Conservation (phyloP, 2,329 filamentous ascomycete genomes). For the Elsinoe fawcettii region DNA sequence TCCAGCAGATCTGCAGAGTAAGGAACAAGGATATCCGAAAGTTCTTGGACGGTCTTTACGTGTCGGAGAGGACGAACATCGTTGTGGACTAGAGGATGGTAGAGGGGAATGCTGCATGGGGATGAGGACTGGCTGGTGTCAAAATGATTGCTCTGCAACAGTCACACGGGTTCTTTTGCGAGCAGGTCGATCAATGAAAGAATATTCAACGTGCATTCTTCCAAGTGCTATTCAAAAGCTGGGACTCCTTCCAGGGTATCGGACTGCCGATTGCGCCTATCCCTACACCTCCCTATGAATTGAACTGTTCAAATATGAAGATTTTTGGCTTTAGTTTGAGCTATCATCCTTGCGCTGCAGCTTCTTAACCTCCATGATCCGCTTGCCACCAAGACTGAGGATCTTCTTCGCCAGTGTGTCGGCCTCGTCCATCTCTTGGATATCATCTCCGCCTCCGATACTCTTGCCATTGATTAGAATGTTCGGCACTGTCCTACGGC, state of each 20-base stretch:
- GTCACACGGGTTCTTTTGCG: constrained; percentile 10
- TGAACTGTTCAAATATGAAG: not conserved
- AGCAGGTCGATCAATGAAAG: constrained; percentile 12
- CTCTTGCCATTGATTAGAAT: constrained; percentile 79
- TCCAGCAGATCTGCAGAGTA: constrained; percentile 99
- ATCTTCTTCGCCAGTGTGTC: constrained; percentile 65
- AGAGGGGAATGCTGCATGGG: not conserved
- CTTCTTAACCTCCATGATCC: constrained; percentile 37
- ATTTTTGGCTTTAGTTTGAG: constrained; percentile 20
- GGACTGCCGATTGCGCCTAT: not conserved
- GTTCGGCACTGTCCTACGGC: constrained; percentile 82
- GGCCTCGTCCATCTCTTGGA: constrained; percentile 56
- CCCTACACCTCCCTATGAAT: not conserved
- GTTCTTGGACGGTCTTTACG: constrained; percentile 99
- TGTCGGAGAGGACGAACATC: constrained; percentile 97
- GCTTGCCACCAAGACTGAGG: constrained; percentile 63
- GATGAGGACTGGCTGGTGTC: constrained; percentile 10
- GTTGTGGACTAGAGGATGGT: constrained; percentile 45
- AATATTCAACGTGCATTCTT: constrained; percentile 8
- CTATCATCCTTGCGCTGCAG: constrained; percentile 17
- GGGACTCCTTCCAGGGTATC: not conserved
- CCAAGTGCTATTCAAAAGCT: not conserved
- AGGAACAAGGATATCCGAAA: constrained; percentile 99
- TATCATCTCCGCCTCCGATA: constrained; percentile 84
- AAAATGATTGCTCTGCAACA: constrained; percentile 1